A percentile compares a stretch with the other conserved stretches of the same genome.
These are phyloP conservation scores for Selenicereus undatus DNA, from an alignment of 148 eudicot genomes.

Conservation along the genomic window DNA sequence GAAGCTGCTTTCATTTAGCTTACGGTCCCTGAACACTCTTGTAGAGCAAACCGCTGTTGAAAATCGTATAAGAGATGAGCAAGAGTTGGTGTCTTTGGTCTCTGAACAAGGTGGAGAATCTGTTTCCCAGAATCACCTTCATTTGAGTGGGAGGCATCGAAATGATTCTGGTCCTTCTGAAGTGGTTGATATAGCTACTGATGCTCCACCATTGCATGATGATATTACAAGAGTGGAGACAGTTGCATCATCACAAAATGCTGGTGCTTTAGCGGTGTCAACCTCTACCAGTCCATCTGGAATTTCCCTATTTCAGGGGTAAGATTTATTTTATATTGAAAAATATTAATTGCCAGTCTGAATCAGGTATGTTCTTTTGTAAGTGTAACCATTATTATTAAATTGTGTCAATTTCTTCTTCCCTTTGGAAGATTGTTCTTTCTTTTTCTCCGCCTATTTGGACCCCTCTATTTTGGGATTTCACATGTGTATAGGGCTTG, in stretches of 20 bases:
- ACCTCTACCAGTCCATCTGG: slow-evolving; percentile 46
- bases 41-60: slow-evolving; percentile 29
- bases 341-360: not conserved
- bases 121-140: slow-evolving; percentile 20
- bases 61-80: slow-evolving; percentile 29
- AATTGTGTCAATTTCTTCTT: not conserved
- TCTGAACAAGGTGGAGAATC: slow-evolving; percentile 32
- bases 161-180: slow-evolving; percentile 31
- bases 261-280: slow-evolving; percentile 35
- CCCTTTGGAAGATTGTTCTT: not conserved
- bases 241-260: slow-evolving; percentile 36
- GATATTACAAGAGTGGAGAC: slow-evolving; percentile 33
- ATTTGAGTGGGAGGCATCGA: slow-evolving; percentile 32
- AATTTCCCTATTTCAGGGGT: slow-evolving; percentile 77
- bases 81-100: slow-evolving; percentile 47
- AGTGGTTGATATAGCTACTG: slow-evolving; percentile 28
- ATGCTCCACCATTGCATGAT: slow-evolving; percentile 37
- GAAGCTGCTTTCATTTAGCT: slow-evolving; percentile 10
- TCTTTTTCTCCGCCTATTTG: not conserved
- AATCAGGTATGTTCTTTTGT: not conserved
- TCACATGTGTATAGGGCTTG: not conserved
- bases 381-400: not conserved
- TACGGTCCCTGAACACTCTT: slow-evolving; percentile 16
- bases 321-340: slow-evolving; percentile 12
- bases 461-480: not conserved